Conservation (phyloP, 2,329 filamentous ascomycete species). For the Monosporascus sp. region DNA sequence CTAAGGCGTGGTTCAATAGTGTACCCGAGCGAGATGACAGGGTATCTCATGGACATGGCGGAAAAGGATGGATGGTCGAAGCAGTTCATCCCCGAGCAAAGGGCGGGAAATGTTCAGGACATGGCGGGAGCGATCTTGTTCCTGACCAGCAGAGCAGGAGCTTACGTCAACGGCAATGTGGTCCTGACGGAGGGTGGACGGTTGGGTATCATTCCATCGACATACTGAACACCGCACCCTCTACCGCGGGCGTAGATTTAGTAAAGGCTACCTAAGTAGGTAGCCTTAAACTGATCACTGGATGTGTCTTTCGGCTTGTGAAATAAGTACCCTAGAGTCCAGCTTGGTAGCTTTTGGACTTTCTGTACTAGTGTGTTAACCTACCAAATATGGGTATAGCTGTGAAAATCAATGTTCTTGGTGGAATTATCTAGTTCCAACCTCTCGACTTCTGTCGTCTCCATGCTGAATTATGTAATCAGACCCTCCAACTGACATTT, state of each 20-base stretch:
- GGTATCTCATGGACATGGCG: constrained; percentile 20
- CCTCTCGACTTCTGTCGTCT: too few relatives aligned
- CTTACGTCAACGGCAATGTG: constrained; percentile 49
- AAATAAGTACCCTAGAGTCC: too few relatives aligned
- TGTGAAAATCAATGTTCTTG: too few relatives aligned
- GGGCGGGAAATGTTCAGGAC: constrained; percentile 34
- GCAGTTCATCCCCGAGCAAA: constrained; percentile 14
- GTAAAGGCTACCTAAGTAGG: too few relatives aligned
- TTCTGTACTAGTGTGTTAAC: too few relatives aligned
- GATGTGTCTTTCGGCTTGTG: too few relatives aligned
- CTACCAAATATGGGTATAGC: too few relatives aligned
- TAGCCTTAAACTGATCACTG: too few relatives aligned
- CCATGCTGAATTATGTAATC: too few relatives aligned
- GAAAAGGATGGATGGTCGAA: constrained; percentile 14
- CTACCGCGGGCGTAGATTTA: background rate
- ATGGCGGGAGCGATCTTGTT: constrained; percentile 48
- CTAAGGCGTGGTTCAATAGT: constrained; percentile 18
- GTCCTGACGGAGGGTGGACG: constrained; percentile 48
- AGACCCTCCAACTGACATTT: too few relatives aligned
- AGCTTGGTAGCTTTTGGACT: too few relatives aligned
- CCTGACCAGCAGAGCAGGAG: constrained; percentile 43
- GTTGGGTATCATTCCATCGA: constrained; percentile 21
- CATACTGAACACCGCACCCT: constrained; percentile 9
- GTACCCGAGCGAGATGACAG: constrained; percentile 42
- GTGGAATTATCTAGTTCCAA: too few relatives aligned